Conservation (phyloP, 129 eudicot species). For the Helichrysum umbraculigerum region DNA sequence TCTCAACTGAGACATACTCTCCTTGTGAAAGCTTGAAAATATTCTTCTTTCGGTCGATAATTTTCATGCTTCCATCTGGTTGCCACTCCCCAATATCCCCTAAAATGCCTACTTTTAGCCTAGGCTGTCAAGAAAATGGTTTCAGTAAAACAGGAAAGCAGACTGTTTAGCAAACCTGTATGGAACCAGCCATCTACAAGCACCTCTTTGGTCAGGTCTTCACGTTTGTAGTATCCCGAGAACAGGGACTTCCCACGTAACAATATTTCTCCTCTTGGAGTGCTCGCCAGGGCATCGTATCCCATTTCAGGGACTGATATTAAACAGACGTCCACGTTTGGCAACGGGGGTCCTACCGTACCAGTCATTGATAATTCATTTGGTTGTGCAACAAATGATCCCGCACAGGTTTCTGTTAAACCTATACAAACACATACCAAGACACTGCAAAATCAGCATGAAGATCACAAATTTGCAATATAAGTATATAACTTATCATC, state of each 20-base stretch:
- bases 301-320: conserved; percentile 92
- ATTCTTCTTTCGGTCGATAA: conserved; percentile 93
- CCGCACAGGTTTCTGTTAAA: conserved; percentile 92
- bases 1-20: conserved; percentile 90
- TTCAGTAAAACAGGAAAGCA: neutral
- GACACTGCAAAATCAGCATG: too few relatives aligned
- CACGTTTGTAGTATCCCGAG: conserved; percentile 74
- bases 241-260: conserved; percentile 68
- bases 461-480: neutral
- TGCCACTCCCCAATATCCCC: conserved; percentile 99
- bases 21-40: conserved; percentile 99
- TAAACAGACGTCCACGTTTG: conserved; percentile 69
- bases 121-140: neutral
- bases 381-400: conserved; percentile 71
- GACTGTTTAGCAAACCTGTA: conserved; percentile 46
- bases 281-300: conserved; percentile 55
- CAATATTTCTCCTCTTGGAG: conserved; percentile 79
- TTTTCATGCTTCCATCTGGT: conserved; percentile 90
- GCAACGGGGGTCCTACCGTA: conserved; percentile 88
- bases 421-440: conserved; percentile 40
- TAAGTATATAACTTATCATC: neutral
- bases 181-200: conserved; percentile 82
- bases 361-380: conserved; percentile 66
- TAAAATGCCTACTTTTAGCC: conserved; percentile 24
- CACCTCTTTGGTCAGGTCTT: conserved; percentile 77